These are phyloP conservation scores for Wallacemonas sp. DNA, from an alignment of 208 protist genomes.

Conservation along the genomic window DNA sequence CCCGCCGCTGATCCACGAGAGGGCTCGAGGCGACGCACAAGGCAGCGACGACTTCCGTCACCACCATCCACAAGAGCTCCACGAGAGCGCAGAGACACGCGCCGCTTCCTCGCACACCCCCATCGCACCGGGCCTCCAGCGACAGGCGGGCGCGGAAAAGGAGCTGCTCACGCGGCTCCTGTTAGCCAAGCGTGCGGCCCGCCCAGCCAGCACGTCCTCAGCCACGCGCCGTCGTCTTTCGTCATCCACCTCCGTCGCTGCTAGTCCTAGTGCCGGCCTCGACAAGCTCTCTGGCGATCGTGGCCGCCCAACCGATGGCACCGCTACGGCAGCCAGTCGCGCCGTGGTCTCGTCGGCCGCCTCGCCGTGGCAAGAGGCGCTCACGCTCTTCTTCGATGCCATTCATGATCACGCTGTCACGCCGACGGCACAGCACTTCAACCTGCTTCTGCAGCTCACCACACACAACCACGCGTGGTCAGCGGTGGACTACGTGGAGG, in stretches of 20 bases:
- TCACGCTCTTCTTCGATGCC: constrained; percentile 59
- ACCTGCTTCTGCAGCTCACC: constrained; percentile 60
- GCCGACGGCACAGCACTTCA: constrained; percentile 73
- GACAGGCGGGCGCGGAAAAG: no score
- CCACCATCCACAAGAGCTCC: no score
- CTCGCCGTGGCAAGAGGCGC: constrained; percentile 42
- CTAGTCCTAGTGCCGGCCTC: no score
- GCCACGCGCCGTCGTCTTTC: no score
- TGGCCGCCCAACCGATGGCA: background rate
- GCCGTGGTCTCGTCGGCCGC: background rate
- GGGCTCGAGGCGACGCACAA: no score
- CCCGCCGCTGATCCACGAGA: no score
- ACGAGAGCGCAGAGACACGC: no score
- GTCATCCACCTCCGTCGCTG: no score
- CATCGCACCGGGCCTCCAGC: no score
- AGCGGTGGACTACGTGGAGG: constrained; percentile 46
- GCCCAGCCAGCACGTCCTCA: no score
- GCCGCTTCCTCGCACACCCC: no score
- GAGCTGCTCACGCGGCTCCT: constrained; percentile 5
- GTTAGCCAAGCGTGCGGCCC: constrained; percentile 3
- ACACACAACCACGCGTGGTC: constrained; percentile 53
- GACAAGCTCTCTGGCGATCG: background rate
- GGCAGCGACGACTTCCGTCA: no score
- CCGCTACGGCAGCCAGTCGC: background rate
- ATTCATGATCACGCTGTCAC: constrained; percentile 52